Base-by-base conservation (phyloP, 306 rosid species). In the Calophaca sinica region DNA sequence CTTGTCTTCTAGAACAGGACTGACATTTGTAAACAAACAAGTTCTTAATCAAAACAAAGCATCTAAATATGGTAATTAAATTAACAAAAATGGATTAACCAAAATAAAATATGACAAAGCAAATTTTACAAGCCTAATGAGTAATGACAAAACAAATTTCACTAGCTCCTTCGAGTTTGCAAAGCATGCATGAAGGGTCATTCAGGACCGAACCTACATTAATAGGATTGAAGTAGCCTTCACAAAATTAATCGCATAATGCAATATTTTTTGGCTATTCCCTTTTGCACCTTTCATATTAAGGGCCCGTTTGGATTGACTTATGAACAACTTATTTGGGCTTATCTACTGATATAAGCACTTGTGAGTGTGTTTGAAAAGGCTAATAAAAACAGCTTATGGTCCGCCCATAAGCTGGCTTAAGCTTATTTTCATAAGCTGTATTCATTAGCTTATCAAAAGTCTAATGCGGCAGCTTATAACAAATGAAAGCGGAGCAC, bases 1-100 rank as follows among this genome's bases (percentile, higher is more conserved):
- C 45, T 63, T 33, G 2, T n/a, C 55, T 10, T 29, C 9, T 31
- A 64, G 60, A 41, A 64, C 38, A 35, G 36, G 48, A 55, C 12
- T 29, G 62, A 26, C 54, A 64, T 64, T 64, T 31, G 29, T 14
- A 57, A 57, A 48, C 73, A 57, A 57, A 48, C 73, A 79, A 35
- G 28, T 35, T 58, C 49, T 13, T 65, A 57, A 36, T 61, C 5
- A 32, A 53, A 73, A 73, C 31, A 66, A 33, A 52, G 7, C 53
- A 53, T 13, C 11, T 31, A 67, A 32, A 46, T 35, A 63, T 20
- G 26, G 26, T 20, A 20, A 20, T 20, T 20, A 20, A 20, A 20
- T 20, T 20, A 20, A 20, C 26, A 20, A 20, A 20, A 20, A 20
- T 20, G 26, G 26, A 20, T 61, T 41, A 14, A 64, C 20, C 55